Conservation (phyloP, 768 basidiomycete genomes). For the Rhizopogon sp. region DNA sequence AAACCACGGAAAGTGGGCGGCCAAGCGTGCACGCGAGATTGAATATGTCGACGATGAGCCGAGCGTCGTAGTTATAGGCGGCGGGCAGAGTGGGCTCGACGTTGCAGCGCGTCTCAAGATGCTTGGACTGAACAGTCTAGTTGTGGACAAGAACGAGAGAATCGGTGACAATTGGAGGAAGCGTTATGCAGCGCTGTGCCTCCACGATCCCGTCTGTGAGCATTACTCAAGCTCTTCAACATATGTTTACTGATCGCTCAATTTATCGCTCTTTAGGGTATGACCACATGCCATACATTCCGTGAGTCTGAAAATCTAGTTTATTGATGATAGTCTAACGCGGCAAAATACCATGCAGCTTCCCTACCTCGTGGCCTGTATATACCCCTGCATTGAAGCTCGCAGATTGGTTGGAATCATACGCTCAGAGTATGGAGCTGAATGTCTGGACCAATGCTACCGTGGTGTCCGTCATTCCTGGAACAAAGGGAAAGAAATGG, state of each 20-base stretch:
- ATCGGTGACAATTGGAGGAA: conserved; percentile 29
- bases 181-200: conserved; percentile 40
- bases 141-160: conserved; percentile 21
- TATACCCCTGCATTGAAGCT: conserved; percentile 52
- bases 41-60: conserved; percentile 39
- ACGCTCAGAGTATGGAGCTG: conserved; percentile 54
- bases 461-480: conserved; percentile 23
- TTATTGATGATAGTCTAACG: neutral
- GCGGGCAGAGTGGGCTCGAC: conserved; percentile 50
- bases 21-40: conserved; percentile 20
- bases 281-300: conserved; percentile 50
- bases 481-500: conserved; percentile 36
- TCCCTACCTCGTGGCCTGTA: conserved; percentile 56
- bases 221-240: neutral
- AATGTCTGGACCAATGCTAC: conserved; percentile 57
- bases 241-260: neutral
- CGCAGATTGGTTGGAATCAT: conserved; percentile 65
- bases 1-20: conserved; percentile 26
- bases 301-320: conserved; percentile 29
- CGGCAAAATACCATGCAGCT: conserved; percentile 25
- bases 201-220: conserved; percentile 29
- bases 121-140: conserved; percentile 13
- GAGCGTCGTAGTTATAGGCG: conserved; percentile 46
- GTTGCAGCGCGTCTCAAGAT: conserved; percentile 50
- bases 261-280: conserved; percentile 27